These are phyloP conservation scores for Vararia minispora DNA, from an alignment of 768 basidiomycete genomes.

Conservation along the genomic window DNA sequence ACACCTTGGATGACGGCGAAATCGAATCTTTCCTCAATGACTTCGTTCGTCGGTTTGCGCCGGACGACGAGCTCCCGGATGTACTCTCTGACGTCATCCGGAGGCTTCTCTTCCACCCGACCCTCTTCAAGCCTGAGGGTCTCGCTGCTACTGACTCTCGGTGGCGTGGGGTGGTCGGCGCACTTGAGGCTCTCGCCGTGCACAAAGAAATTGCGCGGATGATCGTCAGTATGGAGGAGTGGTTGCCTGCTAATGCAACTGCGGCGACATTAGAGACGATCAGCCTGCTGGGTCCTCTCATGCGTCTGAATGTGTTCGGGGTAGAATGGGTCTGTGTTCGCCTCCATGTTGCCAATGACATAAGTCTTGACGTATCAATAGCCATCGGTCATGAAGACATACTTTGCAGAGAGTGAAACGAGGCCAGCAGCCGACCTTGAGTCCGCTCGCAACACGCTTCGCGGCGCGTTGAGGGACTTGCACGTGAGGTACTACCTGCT, in stretches of 20 bases:
- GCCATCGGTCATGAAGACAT: slow-evolving; percentile 67
- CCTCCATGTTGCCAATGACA: neutral
- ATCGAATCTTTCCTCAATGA: slow-evolving; percentile 78
- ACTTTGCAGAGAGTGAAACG: slow-evolving; percentile 81
- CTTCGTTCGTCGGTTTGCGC: slow-evolving; percentile 68
- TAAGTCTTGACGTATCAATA: slow-evolving; percentile 20
- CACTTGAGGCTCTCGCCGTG: slow-evolving; percentile 68
- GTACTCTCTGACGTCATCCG: slow-evolving; percentile 69
- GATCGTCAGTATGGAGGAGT: slow-evolving; percentile 65
- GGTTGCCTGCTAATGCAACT: slow-evolving; percentile 53
- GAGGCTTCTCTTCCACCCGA: slow-evolving; percentile 50
- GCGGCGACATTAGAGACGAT: slow-evolving; percentile 49
- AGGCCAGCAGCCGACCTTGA: slow-evolving; percentile 65
- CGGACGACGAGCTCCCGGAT: slow-evolving; percentile 64
- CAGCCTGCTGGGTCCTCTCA: slow-evolving; percentile 76
- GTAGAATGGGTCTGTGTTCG: slow-evolving; percentile 65
- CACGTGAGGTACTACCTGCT: slow-evolving; percentile 39
- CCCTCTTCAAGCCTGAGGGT: slow-evolving; percentile 55
- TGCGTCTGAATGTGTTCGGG: slow-evolving; percentile 78
- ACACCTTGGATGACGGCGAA: slow-evolving; percentile 52
- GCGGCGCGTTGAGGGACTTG: slow-evolving; percentile 76
- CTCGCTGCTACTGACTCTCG: slow-evolving; percentile 60
- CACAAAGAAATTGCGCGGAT: slow-evolving; percentile 77
- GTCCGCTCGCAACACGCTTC: slow-evolving; percentile 72
- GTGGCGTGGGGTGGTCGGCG: slow-evolving; percentile 83